A percentile compares a stretch with the other conserved stretches of the same genome.
These are phyloP conservation scores for Beta vulgaris DNA, from an alignment of 148 eudicot species.

Conservation along the genomic window DNA sequence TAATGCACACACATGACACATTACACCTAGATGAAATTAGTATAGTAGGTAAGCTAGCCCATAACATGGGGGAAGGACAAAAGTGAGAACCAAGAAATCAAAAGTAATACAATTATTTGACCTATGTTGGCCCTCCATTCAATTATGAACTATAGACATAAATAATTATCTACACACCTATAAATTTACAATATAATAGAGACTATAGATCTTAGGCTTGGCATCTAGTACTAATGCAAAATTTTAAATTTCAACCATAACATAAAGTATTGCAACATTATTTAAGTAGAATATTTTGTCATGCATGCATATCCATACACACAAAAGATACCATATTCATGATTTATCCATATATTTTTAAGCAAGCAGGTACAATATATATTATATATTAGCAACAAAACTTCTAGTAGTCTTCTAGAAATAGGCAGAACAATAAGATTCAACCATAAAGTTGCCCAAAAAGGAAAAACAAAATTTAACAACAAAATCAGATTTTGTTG, in stretches of 20 bases:
- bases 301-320: background rate
- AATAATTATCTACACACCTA: background rate
- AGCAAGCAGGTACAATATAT: too few relatives aligned
- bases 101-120: constrained; percentile 1
- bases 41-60: background rate
- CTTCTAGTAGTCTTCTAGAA: background rate
- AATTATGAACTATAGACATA: background rate
- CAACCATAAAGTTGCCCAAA: background rate
- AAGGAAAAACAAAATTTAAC: constrained; percentile 6
- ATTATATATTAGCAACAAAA: too few relatives aligned
- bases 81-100: background rate
- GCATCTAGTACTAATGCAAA: background rate
- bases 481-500: constrained; percentile 17
- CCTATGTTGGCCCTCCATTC: background rate
- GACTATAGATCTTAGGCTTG: background rate
- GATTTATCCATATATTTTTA: too few relatives aligned
- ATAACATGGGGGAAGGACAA: background rate
- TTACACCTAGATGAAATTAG: background rate
- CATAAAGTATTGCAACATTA: background rate
- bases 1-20: too few relatives aligned
- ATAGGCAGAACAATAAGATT: background rate
- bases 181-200: background rate
- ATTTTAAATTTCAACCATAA: background rate
- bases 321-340: background rate
- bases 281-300: background rate